Percentiles rank a stretch among this genome's conserved stretches.
These are phyloP conservation scores for Pythium dissimile DNA, from an alignment of 352 stramenopile genomes.

Conservation along the genomic window DNA sequence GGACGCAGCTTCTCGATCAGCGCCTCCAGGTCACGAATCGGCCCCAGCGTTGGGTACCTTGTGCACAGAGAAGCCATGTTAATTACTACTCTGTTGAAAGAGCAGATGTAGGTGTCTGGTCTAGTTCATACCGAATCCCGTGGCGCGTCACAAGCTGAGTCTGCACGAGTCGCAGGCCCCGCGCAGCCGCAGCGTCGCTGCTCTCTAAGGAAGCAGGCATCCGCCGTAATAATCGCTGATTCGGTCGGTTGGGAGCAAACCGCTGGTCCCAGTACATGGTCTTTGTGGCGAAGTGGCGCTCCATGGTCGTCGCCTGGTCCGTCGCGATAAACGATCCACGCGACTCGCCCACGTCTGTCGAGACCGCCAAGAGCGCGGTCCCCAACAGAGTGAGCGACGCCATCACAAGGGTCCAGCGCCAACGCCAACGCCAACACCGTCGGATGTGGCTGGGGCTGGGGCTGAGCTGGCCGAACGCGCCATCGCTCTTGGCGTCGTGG, in stretches of 20 bases:
- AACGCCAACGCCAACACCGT: neutral
- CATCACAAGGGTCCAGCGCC: no score
- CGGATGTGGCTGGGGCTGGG: no score
- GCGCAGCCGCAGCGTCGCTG: neutral
- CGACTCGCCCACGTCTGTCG: neutral
- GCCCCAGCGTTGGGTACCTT: slow-evolving; percentile 52
- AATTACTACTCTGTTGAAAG: no score
- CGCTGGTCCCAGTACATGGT: slow-evolving; percentile 34
- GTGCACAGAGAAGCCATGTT: neutral
- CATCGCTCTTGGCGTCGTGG: no score
- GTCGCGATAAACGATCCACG: no score
- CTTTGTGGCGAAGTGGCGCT: slow-evolving; percentile 34
- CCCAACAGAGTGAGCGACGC: neutral
- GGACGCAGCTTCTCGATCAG: slow-evolving; percentile 41
- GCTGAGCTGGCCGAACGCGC: no score
- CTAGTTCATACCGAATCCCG: slow-evolving; percentile 45
- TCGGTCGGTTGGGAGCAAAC: no score
- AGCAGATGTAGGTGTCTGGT: no score
- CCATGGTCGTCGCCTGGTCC: neutral
- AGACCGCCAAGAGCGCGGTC: neutral
- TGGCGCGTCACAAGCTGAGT: slow-evolving; percentile 61
- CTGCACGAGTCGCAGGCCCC: slow-evolving; percentile 44
- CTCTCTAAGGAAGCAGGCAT: neutral
- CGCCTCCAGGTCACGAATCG: slow-evolving; percentile 41
- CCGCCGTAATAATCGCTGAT: neutral